Base-by-base conservation (phyloP, 2,329 filamentous ascomycete species). In the Cyanodermella asteris region DNA sequence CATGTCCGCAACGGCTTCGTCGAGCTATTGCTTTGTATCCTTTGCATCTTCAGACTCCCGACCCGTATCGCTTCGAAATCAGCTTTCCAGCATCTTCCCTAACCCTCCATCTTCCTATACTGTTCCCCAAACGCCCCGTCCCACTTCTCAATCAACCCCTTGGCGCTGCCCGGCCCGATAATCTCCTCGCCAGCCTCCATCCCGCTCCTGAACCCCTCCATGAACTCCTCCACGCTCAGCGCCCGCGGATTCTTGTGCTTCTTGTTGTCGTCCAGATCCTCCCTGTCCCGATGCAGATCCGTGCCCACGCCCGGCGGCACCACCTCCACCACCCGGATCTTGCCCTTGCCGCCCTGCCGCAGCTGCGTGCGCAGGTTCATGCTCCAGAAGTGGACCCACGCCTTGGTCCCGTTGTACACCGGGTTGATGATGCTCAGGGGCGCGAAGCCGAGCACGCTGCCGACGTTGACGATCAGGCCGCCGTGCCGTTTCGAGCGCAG, bases 331-430 rank as follows among this genome's bases (percentile, higher is more conserved):
- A 66, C 56, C 7, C 44, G 47, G 16, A 66, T 42, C 2, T 45
- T 47, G 0, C 47, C 49, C n/a, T n/a, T n/a, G n/a, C n/a, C n/a
- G n/a, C n/a, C n/a, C 4, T 40, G 42, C 0, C 31, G 42, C 8
- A 67, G 40, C 36, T 67, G 61, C 2, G 53, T 52, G 5, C 61
- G 47, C 13, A 69, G 35, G 22, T 59, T 61, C 51, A 66, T 55
- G 14, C 44, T 56, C 51, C 55, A 66, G 38, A 56, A 65, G 35
- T 66, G 61, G 19, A 64, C 18, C 56, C 54, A 68, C 0, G 61
- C 57, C 35, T 69, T 70, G 3, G 59, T 65, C 3, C 55, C 62
- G 36, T 64, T 64, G 41, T 68, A 69, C 1, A 65, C 55, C 0
- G 60, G 62, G 34, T 64, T 68, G 32, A 64, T 51, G 28, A 64